Percentiles rank a stretch among this genome's conserved stretches.
phyloP scores from a whole-genome alignment of 345 rosid genomes.

The Hevea brasiliensis region DNA sequence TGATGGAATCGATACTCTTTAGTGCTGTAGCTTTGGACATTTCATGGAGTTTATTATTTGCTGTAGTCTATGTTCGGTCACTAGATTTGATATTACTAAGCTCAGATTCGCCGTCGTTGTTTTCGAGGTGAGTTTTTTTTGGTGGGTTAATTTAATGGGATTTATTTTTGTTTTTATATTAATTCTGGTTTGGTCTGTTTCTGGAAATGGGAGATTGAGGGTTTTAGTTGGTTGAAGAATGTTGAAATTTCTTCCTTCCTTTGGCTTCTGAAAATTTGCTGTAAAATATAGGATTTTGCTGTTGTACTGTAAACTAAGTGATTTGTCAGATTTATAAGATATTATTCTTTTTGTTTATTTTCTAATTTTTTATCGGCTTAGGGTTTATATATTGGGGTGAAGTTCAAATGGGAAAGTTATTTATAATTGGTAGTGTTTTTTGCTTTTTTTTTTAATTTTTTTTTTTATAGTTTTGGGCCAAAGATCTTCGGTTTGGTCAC shows the following conservation, averaged over 20 bases:
- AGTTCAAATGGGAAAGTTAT: background rate
- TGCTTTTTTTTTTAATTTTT: background rate
- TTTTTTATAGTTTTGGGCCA: background rate
- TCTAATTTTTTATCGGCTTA: background rate
- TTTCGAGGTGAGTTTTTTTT: slow-evolving; percentile 52
- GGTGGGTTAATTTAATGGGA: background rate
- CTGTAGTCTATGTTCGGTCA: slow-evolving; percentile 32
- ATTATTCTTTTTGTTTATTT: background rate
- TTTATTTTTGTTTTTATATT: background rate
- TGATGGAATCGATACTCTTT: slow-evolving; percentile 37
- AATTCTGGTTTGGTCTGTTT: background rate
- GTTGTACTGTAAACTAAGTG: background rate
- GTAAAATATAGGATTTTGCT: slow-evolving; percentile 15
- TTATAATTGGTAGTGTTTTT: background rate
- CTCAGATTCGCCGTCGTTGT: slow-evolving; percentile 51
- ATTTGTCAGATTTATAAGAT: background rate
- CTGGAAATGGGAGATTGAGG: slow-evolving; percentile 25
- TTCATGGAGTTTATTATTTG: slow-evolving; percentile 69
- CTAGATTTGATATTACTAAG: slow-evolving; percentile 35
- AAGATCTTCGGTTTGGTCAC: slow-evolving; percentile 9
- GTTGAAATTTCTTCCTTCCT: background rate
- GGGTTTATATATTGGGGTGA: background rate
- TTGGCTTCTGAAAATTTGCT: slow-evolving; percentile 16
- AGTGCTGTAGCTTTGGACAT: slow-evolving; percentile 28
- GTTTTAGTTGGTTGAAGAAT: slow-evolving; percentile 16